Evolutionary conservation across 1,284 basidiomycete species (phyloP).

Genomic region (Pseudozyma hubeiensis): DNA sequence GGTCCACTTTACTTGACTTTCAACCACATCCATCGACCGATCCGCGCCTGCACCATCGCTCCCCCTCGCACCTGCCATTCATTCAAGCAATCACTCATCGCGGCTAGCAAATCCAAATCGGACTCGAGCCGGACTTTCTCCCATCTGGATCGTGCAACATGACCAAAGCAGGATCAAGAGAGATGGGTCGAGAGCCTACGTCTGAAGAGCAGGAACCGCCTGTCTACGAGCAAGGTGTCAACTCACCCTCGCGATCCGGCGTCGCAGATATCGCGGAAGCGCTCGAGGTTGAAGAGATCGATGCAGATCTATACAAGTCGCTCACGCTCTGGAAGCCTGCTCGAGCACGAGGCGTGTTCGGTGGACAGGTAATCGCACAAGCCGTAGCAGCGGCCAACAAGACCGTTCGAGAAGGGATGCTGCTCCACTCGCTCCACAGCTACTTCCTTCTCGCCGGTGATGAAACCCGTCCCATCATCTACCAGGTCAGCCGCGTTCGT

Average conservation of each 20-base stretch:
- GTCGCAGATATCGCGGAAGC: slow-evolving; percentile 49
- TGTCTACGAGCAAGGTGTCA: slow-evolving; percentile 54
- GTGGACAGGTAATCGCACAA: slow-evolving; percentile 65
- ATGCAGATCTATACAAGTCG: slow-evolving; percentile 56
- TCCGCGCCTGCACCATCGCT: no score
- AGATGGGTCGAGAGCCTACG: slow-evolving; percentile 51
- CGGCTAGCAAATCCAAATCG: no score
- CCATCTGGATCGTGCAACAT: neutral
- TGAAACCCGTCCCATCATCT: slow-evolving; percentile 56
- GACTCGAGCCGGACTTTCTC: neutral
- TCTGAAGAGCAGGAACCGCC: slow-evolving; percentile 55
- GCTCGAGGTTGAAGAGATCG: slow-evolving; percentile 61
- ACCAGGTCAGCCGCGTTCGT: slow-evolving; percentile 59
- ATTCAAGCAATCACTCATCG: no score
- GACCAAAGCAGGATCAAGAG: slow-evolving; percentile 39
- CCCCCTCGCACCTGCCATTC: no score
- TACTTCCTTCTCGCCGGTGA: slow-evolving; percentile 65
- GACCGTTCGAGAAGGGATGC: slow-evolving; percentile 55
- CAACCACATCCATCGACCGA: neutral
- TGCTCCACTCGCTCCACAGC: slow-evolving; percentile 58
- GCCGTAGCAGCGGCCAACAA: slow-evolving; percentile 55
- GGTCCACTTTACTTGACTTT: neutral
- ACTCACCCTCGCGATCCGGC: slow-evolving; percentile 25
- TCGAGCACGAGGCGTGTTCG: slow-evolving; percentile 64
- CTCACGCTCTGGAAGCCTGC: slow-evolving; percentile 60